A percentile compares a stretch with the other conserved stretches of the same genome.
phyloP scores from a whole-genome alignment of 106 monocot genomes.

The Allium sativum region DNA sequence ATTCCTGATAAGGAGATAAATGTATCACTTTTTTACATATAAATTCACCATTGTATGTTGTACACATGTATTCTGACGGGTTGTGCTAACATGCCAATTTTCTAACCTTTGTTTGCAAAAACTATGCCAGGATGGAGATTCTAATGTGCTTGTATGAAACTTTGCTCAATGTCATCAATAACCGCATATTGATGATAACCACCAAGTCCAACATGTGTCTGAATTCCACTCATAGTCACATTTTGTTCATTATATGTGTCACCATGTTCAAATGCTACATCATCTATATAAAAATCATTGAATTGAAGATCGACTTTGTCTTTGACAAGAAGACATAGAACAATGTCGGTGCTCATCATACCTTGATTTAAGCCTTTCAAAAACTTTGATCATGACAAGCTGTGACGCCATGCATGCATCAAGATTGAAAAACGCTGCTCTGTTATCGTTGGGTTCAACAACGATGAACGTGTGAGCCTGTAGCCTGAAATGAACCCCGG shows the following conservation, averaged over 20 bases:
- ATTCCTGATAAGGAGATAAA: too few relatives aligned
- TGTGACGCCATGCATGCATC: conserved; percentile 98
- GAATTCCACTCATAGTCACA: conserved; percentile 88
- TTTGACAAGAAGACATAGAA: too few relatives aligned
- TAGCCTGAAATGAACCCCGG: conserved; percentile 61
- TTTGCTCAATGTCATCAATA: conserved; percentile 86
- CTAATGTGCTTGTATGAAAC: conserved; percentile 75
- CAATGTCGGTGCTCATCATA: conserved; percentile 1
- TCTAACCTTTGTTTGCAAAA: conserved; percentile 62
- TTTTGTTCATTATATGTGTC: conserved; percentile 63
- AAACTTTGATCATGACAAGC: conserved; percentile 65
- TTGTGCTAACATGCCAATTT: neutral
- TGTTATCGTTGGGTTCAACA: conserved; percentile 42
- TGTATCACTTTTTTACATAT: too few relatives aligned
- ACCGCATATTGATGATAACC: conserved; percentile 90
- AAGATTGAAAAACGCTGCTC: conserved; percentile 74
- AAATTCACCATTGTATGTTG: too few relatives aligned
- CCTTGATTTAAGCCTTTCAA: conserved; percentile 80
- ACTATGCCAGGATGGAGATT: conserved; percentile 75
- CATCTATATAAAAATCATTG: neutral
- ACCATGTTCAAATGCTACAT: neutral
- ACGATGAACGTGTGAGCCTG: conserved; percentile 60
- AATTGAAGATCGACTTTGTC: too few relatives aligned
- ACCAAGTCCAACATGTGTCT: conserved; percentile 87
- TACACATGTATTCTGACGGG: too few relatives aligned